Evolutionary conservation across 306 rosid genomes (phyloP).

Genomic region (Vigna mungo): DNA sequence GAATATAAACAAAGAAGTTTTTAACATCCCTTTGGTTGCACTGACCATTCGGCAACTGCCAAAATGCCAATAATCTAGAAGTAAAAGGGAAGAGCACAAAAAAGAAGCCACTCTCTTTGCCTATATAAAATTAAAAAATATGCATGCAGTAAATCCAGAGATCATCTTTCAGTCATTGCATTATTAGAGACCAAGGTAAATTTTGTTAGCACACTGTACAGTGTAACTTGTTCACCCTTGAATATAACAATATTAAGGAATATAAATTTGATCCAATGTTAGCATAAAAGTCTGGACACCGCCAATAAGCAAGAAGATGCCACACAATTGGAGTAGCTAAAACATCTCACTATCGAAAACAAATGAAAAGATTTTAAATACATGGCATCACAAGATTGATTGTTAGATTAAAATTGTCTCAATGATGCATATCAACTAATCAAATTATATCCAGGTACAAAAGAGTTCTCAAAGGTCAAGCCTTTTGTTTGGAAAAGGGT

Average conservation of each 20-base stretch:
- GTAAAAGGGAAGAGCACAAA: background rate
- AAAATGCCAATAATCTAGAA: slow-evolving; percentile 35
- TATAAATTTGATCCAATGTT: background rate
- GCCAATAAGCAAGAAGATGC: slow-evolving; percentile 15
- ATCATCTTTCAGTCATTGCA: slow-evolving; percentile 5
- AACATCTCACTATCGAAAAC: slow-evolving; percentile 6
- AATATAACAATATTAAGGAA: slow-evolving; percentile 5
- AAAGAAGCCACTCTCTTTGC: background rate
- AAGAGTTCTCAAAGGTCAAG: no score
- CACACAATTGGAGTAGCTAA: slow-evolving; percentile 17
- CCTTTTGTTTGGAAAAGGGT: no score
- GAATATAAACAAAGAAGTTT: slow-evolving; percentile 31
- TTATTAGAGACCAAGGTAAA: slow-evolving; percentile 20
- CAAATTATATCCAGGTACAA: no score
- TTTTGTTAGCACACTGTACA: slow-evolving; percentile 15
- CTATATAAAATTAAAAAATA: background rate
- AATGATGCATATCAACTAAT: slow-evolving; percentile 3
- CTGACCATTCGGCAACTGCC: slow-evolving; percentile 12
- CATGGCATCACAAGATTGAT: slow-evolving; percentile 1
- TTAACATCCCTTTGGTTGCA: slow-evolving; percentile 29
- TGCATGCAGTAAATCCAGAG: slow-evolving; percentile 22
- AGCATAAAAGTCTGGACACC: background rate
- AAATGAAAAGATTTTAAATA: background rate
- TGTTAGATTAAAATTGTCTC: slow-evolving; percentile 21
- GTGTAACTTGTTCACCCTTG: slow-evolving; percentile 11